A percentile compares a stretch with the other conserved stretches of the same genome.
Conservation (phyloP, 495 filamentous ascomycete genomes). For the Trichoderma parareesei region DNA sequence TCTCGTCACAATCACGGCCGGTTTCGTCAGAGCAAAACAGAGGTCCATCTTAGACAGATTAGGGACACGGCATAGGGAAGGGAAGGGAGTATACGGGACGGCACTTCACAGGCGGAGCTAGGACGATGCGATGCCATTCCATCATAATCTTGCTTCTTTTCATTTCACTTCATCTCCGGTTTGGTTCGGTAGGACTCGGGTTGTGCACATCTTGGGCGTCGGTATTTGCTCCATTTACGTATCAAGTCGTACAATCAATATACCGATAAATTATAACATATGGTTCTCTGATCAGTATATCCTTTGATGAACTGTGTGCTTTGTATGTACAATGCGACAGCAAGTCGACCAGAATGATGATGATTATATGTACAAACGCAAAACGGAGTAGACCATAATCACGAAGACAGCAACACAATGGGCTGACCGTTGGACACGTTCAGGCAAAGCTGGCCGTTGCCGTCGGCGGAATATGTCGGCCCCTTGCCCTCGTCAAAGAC, state of each 20-base stretch:
- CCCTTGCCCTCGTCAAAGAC: slow-evolving; percentile 15
- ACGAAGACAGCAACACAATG: slow-evolving; percentile 22
- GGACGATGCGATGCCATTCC: background rate
- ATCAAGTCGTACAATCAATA: too few relatives aligned
- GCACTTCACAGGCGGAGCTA: background rate
- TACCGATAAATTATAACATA: too few relatives aligned
- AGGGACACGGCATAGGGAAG: background rate
- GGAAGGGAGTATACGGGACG: background rate
- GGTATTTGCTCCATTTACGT: too few relatives aligned
- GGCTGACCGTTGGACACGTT: slow-evolving; percentile 20
- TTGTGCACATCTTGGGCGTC: too few relatives aligned
- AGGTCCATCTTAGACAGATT: background rate
- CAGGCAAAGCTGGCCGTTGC: slow-evolving; percentile 19
- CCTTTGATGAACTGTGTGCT: too few relatives aligned
- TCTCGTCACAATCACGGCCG: too few relatives aligned
- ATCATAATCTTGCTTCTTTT: slow-evolving; percentile 1
- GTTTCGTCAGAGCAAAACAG: too few relatives aligned
- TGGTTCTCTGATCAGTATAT: too few relatives aligned
- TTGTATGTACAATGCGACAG: too few relatives aligned
- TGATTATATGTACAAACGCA: too few relatives aligned
- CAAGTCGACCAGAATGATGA: too few relatives aligned
- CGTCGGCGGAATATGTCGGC: slow-evolving; percentile 18
- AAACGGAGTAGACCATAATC: background rate
- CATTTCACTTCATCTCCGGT: background rate
- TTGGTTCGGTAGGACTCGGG: too few relatives aligned